Evolutionary conservation across 371 early-diverging fungal species (phyloP), one percentile per base, ranked within the genome.

Genomic region (Mucor piriformis): DNA sequence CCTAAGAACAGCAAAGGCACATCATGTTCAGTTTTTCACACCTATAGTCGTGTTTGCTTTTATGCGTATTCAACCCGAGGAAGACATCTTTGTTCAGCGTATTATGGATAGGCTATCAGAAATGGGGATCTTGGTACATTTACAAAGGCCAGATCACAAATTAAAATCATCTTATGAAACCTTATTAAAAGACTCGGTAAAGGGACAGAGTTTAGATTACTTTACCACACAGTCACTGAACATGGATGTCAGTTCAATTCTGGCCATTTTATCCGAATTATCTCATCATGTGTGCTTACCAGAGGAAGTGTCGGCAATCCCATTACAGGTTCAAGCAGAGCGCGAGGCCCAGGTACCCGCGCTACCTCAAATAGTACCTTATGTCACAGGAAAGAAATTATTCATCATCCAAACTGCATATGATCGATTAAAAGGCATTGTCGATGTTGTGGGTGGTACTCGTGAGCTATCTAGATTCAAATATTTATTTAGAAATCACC

Each of bases 21-120:
- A 84, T 50, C 77, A 69, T 15, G 64, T 81, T 20, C 85, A 84
- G 52, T 87, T 74, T 56, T 59, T 61, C 16, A 61, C 66, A 18
- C 87, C 87, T 0, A 49, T 55, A 16, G 81, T 87, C 13, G 81
- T 83, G 3, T 81, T 83, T 74, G 80, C 74, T 13, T 87, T 87
- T 55, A 72, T 78, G 73, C 76, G 84, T 7, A 60, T 75, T 16
- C 43, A 54, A 20, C 59, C 56, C 2, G 61, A 70, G 1, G 57
- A 74, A 10, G 79, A 82, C 20, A 51, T 57, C 1, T 72, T 68
- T 53, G 73, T 82, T 11, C 63, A 69, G 33, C 64, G 66, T 18
- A 74, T 83, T 20, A 55, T 77, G 51, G 61, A 70, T 40, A 65
- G 50, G 23, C 48, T 83, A 23, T 25, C 38, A 5, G 61, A 69